A percentile compares a stretch with the other conserved stretches of the same genome.
Evolutionary conservation across 2,329 filamentous ascomycete species (phyloP).

Genomic region (Eutypella sp.): DNA sequence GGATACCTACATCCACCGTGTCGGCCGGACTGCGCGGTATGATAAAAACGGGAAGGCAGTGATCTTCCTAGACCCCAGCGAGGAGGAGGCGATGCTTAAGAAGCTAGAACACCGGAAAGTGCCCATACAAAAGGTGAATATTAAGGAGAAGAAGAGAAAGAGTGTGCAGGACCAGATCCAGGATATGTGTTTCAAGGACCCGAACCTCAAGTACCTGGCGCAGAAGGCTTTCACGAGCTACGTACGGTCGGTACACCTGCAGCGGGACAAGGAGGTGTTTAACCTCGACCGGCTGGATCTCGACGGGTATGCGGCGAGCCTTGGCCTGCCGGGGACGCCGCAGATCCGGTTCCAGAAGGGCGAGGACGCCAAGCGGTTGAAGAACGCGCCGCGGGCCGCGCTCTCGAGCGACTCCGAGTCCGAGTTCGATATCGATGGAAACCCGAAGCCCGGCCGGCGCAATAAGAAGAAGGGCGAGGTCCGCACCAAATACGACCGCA

Average conservation of each 20-base stretch:
- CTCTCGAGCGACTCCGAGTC: constrained; percentile 58
- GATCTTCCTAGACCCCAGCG: constrained; percentile 84
- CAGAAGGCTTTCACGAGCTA: constrained; percentile 96
- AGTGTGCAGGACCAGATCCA: constrained; percentile 81
- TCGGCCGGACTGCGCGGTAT: constrained; percentile 91
- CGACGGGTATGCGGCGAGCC: constrained; percentile 76
- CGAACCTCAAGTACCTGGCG: constrained; percentile 87
- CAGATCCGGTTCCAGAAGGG: constrained; percentile 92
- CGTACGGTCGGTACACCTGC: constrained; percentile 75
- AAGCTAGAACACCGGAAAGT: constrained; percentile 85
- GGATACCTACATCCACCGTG: constrained; percentile 96
- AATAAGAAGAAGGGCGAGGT: constrained; percentile 64
- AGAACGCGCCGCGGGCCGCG: constrained; percentile 73
- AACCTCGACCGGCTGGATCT: constrained; percentile 76
- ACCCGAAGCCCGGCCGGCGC: constrained; percentile 36
- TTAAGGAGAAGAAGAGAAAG: constrained; percentile 84
- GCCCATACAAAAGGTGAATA: constrained; percentile 78
- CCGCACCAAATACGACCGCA: constrained; percentile 91
- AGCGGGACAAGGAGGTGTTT: constrained; percentile 90
- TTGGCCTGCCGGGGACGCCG: constrained; percentile 86
- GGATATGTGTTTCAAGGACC: constrained; percentile 93
- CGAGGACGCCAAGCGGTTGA: constrained; percentile 78
- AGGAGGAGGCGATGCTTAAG: constrained; percentile 91
- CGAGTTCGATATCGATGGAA: constrained; percentile 49
- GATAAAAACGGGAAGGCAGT: constrained; percentile 83